Percentiles rank a stretch among this genome's conserved stretches.
Evolutionary conservation across 116 monocot genomes (phyloP).

Genomic region (Cymodocea nodosa): DNA sequence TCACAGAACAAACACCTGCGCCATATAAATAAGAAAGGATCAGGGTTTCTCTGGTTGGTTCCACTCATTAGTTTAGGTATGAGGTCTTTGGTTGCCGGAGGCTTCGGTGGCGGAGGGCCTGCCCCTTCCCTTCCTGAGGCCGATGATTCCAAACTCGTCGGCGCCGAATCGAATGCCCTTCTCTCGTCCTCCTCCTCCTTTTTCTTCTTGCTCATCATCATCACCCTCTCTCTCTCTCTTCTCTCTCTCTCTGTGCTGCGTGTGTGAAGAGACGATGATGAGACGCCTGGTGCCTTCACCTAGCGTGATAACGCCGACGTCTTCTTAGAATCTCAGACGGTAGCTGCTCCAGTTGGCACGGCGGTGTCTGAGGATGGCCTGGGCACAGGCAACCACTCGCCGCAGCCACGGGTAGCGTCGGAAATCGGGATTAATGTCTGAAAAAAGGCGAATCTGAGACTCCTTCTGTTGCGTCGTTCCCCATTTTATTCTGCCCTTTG

Average conservation of each 20-base stretch:
- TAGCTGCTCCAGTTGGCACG: neutral
- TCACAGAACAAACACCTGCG: no score
- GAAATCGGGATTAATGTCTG: neutral
- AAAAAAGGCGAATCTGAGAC: conserved; percentile 6
- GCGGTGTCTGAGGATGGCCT: conserved; percentile 1
- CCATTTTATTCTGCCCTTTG: neutral
- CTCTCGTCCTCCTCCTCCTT: neutral
- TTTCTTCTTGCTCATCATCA: neutral
- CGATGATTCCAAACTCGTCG: neutral
- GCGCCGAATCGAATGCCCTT: neutral
- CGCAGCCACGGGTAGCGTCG: neutral
- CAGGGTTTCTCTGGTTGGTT: neutral
- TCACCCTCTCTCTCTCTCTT: conserved; percentile 3
- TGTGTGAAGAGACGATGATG: conserved; percentile 2
- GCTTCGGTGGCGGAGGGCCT: neutral
- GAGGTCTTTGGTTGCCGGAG: neutral
- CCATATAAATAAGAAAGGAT: neutral
- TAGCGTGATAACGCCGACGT: no score
- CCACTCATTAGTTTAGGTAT: conserved; percentile 1
- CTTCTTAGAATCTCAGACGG: neutral
- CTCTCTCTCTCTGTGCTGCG: neutral
- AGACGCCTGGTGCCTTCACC: neutral
- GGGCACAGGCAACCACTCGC: neutral
- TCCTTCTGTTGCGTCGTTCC: neutral
- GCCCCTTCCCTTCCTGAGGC: neutral